Percentiles rank a stretch among this genome's conserved stretches.
Evolutionary conservation across 768 basidiomycete genomes (phyloP).

Genomic region (Mycena indigotica): DNA sequence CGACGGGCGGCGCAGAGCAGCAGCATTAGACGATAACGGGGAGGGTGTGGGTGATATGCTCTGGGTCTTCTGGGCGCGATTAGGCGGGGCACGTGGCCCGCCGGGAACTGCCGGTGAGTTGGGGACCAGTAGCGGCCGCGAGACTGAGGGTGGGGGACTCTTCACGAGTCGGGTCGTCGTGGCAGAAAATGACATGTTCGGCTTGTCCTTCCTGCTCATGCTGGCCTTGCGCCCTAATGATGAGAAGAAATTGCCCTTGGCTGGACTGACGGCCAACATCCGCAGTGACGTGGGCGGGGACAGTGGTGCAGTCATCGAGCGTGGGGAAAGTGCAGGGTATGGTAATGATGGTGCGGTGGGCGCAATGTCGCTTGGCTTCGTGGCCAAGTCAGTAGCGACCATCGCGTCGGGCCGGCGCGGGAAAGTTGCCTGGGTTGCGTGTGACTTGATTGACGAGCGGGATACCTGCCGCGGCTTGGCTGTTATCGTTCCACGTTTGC

Average conservation of each 20-base stretch:
- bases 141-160: conserved; percentile 29
- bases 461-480: conserved; percentile 68
- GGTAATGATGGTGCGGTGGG: conserved; percentile 68
- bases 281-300: conserved; percentile 53
- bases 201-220: conserved; percentile 39
- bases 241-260: conserved; percentile 68
- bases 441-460: conserved; percentile 70
- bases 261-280: conserved; percentile 45
- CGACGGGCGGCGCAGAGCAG: conserved; percentile 40
- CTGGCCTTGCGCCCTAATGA: conserved; percentile 76
- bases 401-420: conserved; percentile 79
- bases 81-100: conserved; percentile 71
- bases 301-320: background rate
- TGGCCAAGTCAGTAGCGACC: conserved; percentile 72
- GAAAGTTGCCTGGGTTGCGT: conserved; percentile 77
- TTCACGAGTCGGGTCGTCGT: conserved; percentile 38
- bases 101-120: conserved; percentile 63
- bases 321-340: conserved; percentile 51
- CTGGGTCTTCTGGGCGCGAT: conserved; percentile 65
- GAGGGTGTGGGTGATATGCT: conserved; percentile 53
- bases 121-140: conserved; percentile 30
- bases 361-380: conserved; percentile 47
- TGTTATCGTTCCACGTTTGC: conserved; percentile 33
- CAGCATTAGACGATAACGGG: conserved; percentile 29
- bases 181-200: conserved; percentile 13